Evolutionary conservation across 2,329 filamentous ascomycete genomes (phyloP).

Genomic region (Trichoderma sp.): DNA sequence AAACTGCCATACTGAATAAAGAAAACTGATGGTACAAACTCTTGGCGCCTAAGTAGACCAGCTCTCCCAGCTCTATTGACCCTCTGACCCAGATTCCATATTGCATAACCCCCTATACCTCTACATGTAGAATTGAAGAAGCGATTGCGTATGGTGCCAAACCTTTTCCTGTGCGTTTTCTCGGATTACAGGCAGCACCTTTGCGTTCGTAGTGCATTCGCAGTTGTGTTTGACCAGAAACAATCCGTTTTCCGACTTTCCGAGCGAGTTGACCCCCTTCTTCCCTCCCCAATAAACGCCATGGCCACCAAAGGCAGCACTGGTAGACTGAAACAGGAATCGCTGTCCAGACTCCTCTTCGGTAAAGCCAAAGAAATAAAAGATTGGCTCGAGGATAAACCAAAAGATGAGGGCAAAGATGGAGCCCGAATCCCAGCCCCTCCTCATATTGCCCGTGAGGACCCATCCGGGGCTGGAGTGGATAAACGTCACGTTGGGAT

Average conservation of each 20-base stretch:
- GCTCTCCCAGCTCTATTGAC: too few relatives aligned
- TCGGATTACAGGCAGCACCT: neutral
- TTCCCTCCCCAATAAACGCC: neutral
- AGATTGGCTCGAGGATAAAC: neutral
- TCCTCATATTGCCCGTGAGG: neutral
- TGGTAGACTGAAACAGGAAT: neutral
- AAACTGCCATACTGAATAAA: neutral
- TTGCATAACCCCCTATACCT: too few relatives aligned
- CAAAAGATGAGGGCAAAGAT: neutral
- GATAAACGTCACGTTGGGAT: neutral
- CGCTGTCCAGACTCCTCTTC: neutral
- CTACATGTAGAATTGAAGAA: neutral
- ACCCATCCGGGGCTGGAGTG: neutral
- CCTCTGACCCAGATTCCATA: too few relatives aligned
- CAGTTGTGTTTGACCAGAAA: neutral
- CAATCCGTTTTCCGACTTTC: neutral
- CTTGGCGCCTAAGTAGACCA: too few relatives aligned
- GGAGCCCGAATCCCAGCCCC: neutral
- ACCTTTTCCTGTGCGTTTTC: neutral
- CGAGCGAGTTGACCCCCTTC: neutral
- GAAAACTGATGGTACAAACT: neutral
- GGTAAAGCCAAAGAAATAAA: neutral
- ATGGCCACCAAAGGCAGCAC: neutral
- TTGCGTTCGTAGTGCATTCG: neutral
- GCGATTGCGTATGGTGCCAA: neutral